phyloP scores from a whole-genome alignment of 352 stramenopile genomes.

The Phytophthora litchii region DNA sequence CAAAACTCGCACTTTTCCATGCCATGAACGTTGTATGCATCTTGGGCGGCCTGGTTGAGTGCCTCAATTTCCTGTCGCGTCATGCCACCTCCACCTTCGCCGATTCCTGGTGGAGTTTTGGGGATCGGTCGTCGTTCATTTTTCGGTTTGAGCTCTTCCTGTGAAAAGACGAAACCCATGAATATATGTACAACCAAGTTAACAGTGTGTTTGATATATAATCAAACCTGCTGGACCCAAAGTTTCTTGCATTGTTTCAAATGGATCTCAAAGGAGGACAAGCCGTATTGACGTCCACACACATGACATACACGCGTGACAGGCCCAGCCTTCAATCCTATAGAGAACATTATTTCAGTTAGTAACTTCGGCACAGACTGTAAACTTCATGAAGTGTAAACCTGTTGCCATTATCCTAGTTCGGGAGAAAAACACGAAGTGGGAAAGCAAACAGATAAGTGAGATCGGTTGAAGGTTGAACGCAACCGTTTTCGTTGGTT shows the following conservation, averaged over 20 bases:
- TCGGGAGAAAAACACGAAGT: background rate
- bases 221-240: slow-evolving; percentile 61
- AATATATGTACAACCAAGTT: background rate
- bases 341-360: too few relatives aligned
- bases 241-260: slow-evolving; percentile 88
- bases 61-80: slow-evolving; percentile 69
- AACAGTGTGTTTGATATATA: background rate
- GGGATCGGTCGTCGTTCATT: slow-evolving; percentile 66
- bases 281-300: slow-evolving; percentile 76
- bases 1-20: slow-evolving; percentile 86
- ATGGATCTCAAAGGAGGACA: slow-evolving; percentile 86
- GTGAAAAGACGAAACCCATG: background rate
- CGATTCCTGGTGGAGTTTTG: slow-evolving; percentile 63
- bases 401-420: slow-evolving; percentile 2
- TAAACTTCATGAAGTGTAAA: background rate
- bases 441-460: too few relatives aligned
- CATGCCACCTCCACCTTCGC: slow-evolving; percentile 35
- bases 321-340: slow-evolving; percentile 52
- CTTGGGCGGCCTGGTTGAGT: slow-evolving; percentile 65
- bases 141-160: slow-evolving; percentile 75
- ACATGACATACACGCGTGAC: slow-evolving; percentile 83
- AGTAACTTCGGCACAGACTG: too few relatives aligned
- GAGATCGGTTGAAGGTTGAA: too few relatives aligned
- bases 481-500: too few relatives aligned
- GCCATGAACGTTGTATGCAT: slow-evolving; percentile 73